Percentiles rank a stretch among this genome's conserved stretches.
Evolutionary conservation across 2,329 filamentous ascomycete genomes (phyloP).

Genomic region (Paecilomyces sp.): DNA sequence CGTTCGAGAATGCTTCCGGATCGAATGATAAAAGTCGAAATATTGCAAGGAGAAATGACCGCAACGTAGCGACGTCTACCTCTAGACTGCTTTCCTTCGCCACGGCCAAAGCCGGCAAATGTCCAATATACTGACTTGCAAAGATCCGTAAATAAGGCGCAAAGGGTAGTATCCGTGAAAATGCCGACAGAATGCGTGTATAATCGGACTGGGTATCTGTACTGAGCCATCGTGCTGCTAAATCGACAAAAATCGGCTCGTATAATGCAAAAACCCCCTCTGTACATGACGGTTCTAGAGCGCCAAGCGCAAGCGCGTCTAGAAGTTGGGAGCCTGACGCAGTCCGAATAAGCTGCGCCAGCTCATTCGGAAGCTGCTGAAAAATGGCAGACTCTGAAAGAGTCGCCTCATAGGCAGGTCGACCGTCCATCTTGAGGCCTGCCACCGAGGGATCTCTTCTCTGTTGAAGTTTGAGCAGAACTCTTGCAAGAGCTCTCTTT

Average conservation of each 20-base stretch:
- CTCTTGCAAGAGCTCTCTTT: slow-evolving; percentile 1
- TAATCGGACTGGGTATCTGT: slow-evolving; percentile 26
- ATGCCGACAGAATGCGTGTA: slow-evolving; percentile 55
- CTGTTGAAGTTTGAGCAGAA: slow-evolving; percentile 19
- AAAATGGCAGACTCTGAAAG: slow-evolving; percentile 46
- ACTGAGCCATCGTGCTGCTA: slow-evolving; percentile 70
- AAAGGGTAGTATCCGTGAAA: slow-evolving; percentile 74
- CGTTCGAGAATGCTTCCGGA: slow-evolving; percentile 56
- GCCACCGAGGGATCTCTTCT: slow-evolving; percentile 25
- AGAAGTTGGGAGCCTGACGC: slow-evolving; percentile 61
- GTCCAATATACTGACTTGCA: slow-evolving; percentile 47
- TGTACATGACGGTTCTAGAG: slow-evolving; percentile 64
- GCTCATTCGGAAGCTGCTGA: slow-evolving; percentile 60
- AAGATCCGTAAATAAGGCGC: slow-evolving; percentile 72
- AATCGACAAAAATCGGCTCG: slow-evolving; percentile 68
- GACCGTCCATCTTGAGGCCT: slow-evolving; percentile 30
- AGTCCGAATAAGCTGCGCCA: slow-evolving; percentile 60
- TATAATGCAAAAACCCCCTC: slow-evolving; percentile 68
- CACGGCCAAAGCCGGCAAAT: slow-evolving; percentile 24
- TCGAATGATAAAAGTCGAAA: slow-evolving; percentile 79
- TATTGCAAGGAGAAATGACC: slow-evolving; percentile 55
- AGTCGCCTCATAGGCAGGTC: slow-evolving; percentile 42
- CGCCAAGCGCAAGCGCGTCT: slow-evolving; percentile 60
- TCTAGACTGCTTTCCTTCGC: slow-evolving; percentile 20
- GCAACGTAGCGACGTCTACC: slow-evolving; percentile 32